A percentile compares a stretch with the other conserved stretches of the same genome.
Conservation (phyloP, 139 green algal species). For the Desmodesmus armatus region DNA sequence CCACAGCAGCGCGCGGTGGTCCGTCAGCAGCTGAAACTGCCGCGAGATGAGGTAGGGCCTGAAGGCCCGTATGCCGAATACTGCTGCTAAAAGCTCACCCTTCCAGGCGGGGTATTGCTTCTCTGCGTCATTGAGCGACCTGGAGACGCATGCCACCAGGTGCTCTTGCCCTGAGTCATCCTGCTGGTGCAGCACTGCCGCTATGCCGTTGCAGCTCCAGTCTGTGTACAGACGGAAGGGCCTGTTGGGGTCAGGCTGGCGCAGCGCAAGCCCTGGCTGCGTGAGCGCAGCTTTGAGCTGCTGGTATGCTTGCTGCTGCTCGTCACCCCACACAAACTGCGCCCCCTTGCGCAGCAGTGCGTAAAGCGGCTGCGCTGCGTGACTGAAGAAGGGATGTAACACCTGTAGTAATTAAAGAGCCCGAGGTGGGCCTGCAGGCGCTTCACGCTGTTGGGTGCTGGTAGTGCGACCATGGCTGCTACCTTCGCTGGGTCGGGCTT, state of each 20-base stretch:
- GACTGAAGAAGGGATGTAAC: conserved; percentile 46
- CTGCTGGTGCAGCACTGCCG: conserved; percentile 53
- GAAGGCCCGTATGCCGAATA: background rate
- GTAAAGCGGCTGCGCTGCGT: conserved; percentile 42
- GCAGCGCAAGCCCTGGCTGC: background rate
- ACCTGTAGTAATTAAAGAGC: conserved; percentile 52
- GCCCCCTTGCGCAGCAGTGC: conserved; percentile 40
- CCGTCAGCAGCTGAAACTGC: conserved; percentile 14
- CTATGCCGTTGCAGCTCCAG: conserved; percentile 23
- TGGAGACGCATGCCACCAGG: too few species aligned
- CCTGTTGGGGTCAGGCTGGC: background rate
- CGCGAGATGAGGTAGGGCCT: background rate
- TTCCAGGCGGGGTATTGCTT: background rate
- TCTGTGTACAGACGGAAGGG: conserved; percentile 42
- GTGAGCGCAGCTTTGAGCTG: conserved; percentile 13
- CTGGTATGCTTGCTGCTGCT: conserved; percentile 20
- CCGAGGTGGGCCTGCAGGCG: conserved; percentile 49
- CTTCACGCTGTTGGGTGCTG: conserved; percentile 34
- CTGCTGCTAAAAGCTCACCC: conserved; percentile 14
- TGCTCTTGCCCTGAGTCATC: too few species aligned
- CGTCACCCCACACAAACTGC: conserved; percentile 26
- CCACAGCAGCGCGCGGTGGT: too few species aligned
- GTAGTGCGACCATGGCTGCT: conserved; percentile 46
- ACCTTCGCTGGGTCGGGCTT: conserved; percentile 45
- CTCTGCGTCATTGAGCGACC: conserved; percentile 42